Base-by-base conservation (phyloP, 192 early-diverging fungal genomes). In the Entomortierella parvispora region DNA sequence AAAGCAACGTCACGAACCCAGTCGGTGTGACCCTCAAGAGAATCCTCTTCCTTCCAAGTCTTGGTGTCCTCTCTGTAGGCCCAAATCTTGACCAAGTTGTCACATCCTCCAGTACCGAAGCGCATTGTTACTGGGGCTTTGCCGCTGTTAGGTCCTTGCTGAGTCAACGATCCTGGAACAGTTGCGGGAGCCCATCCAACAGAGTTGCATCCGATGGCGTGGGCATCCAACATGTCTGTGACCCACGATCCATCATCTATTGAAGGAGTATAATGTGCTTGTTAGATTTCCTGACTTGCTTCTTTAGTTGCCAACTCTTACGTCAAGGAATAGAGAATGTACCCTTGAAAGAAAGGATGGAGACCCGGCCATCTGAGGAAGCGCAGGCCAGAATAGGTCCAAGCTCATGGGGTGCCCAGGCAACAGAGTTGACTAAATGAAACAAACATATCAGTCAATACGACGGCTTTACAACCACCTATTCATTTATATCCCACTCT, bases 1-100 rank as follows among this genome's bases (percentile, higher is more conserved):
- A 92, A 99, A 11, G 96, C 91, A 45, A 99, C 93, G 81, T 99
- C 98, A 25, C 98, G 89, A 17, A 99, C 96, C 98, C 98, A 99
- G 79, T 99, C 97, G 29, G 90, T 85, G 79, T 99, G 98, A 8
- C 93, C 94, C 52, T 96, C 92, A 43, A 99, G 86, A 8, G 81
- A 86, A 9, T 87, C 87, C 48, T 93, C 90, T 66, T 94, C 90
- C 62, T 92, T 92, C 89, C 92, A 97, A 2, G 81, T 72, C 76
- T 91, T 90, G 42, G 83, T 87, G 20, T 95, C 93, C 55, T 96
- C 94, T 55, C 86, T 83, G 54, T 68, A 91, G 80, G 80, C 84
- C 96, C 96, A 99, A 62, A 98, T 95, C 84, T 97, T 99, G 72
- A 98, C 90, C 55, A 90, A 58, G 81, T 97, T 98, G 79, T 99